Base-by-base conservation (phyloP, 257 asterid genomes). In the Cruciata laevipes region DNA sequence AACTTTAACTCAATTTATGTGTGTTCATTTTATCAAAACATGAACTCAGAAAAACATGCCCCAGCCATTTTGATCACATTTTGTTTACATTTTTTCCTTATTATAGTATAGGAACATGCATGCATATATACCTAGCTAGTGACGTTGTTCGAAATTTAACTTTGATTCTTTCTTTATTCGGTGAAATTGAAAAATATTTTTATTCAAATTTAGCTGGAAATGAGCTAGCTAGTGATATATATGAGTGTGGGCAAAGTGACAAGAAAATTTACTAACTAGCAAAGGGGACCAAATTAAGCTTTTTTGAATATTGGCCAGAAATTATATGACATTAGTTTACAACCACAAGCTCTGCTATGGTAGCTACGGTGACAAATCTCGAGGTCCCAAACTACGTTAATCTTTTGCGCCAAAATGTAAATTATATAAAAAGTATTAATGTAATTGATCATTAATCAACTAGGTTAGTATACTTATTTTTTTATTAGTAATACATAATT, bases 231-330 rank as follows among this genome's bases (percentile, higher is more conserved):
- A 16, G 55, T 47, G 55, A 16, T n/a, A 47, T 17, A 61, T 53
- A 55, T 24, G 16, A 21, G 65, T 24, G 17, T 56, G n/a, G n/a
- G 66, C 65, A 30, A 61, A 1, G 3, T 32, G 66, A 61, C 66
- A 61, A 61, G 3, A 3, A 18, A 1, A 61, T 17, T 30, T 17
- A 17, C 47, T 61, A 61, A 31, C 10, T 20, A 21, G 60, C 27
- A n/a, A n/a, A 53, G 60, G 60, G 60, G 60, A 18, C 60, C 60
- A 17, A 47, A 47, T 47, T 47, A 47, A 47, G 55, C 55, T 47
- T 53, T 47, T 53, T n/a, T 53, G 12, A 18, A 21, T 53, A 53
- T 53, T 21, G 3, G 65, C 65, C 17, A 17, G 65, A 60, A 30
- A 27, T 33, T 60, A n/a, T 24, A 60, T 60, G 42, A 31, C 21